These are phyloP conservation scores for Russula ochroleuca DNA, from an alignment of 768 basidiomycete genomes.

Conservation along the genomic window DNA sequence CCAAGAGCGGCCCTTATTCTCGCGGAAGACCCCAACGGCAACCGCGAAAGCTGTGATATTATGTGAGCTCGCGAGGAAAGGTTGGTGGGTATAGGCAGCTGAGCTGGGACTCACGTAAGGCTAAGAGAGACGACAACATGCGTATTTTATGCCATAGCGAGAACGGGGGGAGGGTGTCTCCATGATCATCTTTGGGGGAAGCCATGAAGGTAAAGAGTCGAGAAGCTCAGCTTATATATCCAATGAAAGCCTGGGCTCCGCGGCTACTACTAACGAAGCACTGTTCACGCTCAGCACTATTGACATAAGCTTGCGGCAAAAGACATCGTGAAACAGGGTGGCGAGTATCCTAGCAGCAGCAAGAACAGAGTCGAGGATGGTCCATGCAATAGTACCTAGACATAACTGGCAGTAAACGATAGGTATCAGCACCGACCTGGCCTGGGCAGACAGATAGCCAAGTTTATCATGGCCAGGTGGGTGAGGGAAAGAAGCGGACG, in stretches of 20 bases:
- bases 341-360: background rate
- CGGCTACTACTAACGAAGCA: background rate
- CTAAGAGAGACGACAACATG: background rate
- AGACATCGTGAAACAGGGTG: background rate
- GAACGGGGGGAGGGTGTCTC: background rate
- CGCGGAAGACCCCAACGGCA: background rate
- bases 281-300: background rate
- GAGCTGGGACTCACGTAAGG: background rate
- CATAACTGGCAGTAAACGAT: no score
- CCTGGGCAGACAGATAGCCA: no score
- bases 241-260: background rate
- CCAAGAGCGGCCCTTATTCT: conserved; percentile 19
- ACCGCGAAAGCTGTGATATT: background rate
- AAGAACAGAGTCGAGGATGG: no score
- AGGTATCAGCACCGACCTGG: no score
- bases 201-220: background rate
- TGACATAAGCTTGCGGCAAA: background rate
- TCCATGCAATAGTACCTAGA: no score
- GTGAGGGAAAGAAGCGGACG: no score
- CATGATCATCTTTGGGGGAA: background rate
- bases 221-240: background rate
- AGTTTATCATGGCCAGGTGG: no score
- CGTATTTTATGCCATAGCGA: background rate
- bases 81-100: background rate
- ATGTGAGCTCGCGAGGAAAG: background rate